Conservation (phyloP, 2,329 filamentous ascomycete species). For the Hymenoscyphus occultus region DNA sequence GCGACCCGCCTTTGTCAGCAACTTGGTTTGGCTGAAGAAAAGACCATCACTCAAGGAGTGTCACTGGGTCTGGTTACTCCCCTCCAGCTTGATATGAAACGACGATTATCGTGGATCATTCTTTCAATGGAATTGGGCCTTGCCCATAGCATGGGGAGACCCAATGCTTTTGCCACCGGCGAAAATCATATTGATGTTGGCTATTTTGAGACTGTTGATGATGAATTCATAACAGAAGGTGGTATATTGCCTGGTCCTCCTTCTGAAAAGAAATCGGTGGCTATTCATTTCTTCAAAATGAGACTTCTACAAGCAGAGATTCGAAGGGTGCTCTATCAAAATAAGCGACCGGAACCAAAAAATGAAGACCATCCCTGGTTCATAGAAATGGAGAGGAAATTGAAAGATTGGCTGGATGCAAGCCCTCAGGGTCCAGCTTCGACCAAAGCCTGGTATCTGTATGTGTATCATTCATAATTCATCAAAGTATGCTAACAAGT, state of each 20-base stretch:
- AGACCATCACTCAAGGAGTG: slow-evolving; percentile 67
- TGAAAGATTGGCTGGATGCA: slow-evolving; percentile 75
- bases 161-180: slow-evolving; percentile 77
- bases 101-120: slow-evolving; percentile 84
- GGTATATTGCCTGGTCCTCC: slow-evolving; percentile 71
- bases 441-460: slow-evolving; percentile 71
- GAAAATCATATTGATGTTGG: slow-evolving; percentile 81
- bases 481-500: slow-evolving; percentile 21
- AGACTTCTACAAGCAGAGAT: slow-evolving; percentile 84
- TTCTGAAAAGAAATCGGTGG: slow-evolving; percentile 80
- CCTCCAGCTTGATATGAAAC: slow-evolving; percentile 82
- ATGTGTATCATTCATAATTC: not conserved
- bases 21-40: slow-evolving; percentile 82
- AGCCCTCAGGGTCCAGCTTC: slow-evolving; percentile 69
- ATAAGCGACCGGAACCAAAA: slow-evolving; percentile 71
- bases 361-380: slow-evolving; percentile 89
- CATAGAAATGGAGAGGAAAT: slow-evolving; percentile 69
- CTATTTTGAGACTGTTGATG: slow-evolving; percentile 80
- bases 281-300: slow-evolving; percentile 94
- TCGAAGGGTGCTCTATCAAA: slow-evolving; percentile 78
- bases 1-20: slow-evolving; percentile 87
- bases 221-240: slow-evolving; percentile 74
- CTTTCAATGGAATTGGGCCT: slow-evolving; percentile 86
- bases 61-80: slow-evolving; percentile 60
- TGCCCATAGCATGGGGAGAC: slow-evolving; percentile 82